Base-by-base conservation (phyloP, 257 asterid species). In the Avicennia marina region DNA sequence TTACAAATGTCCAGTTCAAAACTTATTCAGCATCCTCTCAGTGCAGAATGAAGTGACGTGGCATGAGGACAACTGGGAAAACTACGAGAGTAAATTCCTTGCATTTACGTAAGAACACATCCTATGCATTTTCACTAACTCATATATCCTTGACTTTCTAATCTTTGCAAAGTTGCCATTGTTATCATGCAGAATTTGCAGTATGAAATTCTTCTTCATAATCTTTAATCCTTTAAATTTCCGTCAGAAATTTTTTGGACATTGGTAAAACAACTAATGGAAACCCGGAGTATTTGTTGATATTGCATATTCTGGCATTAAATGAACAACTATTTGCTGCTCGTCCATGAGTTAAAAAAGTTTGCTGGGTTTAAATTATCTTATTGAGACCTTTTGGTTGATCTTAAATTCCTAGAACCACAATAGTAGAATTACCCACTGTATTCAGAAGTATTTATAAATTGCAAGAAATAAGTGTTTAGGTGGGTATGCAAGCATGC, bases 21-120 rank as follows among this genome's bases (percentile, higher is more conserved):
- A 47, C 38, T 60, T 53, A 48, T 33, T 57, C 25, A 40, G 21
- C 27, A 48, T 49, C 40, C 49, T 53, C 34, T 36, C 67, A 53
- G 21, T 75, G 81, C 89, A 90, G 98, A 63, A 67, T 47, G 96
- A 90, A 1, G 85, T 90, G 67, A 87, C 98, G 16, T 90, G 98
- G 98, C 98, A 87, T 33, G 98, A 87, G 72, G 82, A 87, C 73
- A 85, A 85, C 81, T 90, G 98, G 96, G 85, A 61, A 53, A 87
- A 87, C 58, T 18, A 11, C 19, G 98, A 90, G 73, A 87, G 98
- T 68, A 90, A 75, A 88, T 87, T 87, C 76, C 89, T 90, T 22
- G 96, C 98, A 61, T 90, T 90, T 65, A 81, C 94, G 98, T 87
- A 83, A 85, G 98, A 19, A 51, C 33, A 38, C 56, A 25, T 41